Evolutionary conservation across 495 filamentous ascomycete genomes (phyloP), one percentile per base, ranked within the genome.

Genomic region (Penicillium silybi): DNA sequence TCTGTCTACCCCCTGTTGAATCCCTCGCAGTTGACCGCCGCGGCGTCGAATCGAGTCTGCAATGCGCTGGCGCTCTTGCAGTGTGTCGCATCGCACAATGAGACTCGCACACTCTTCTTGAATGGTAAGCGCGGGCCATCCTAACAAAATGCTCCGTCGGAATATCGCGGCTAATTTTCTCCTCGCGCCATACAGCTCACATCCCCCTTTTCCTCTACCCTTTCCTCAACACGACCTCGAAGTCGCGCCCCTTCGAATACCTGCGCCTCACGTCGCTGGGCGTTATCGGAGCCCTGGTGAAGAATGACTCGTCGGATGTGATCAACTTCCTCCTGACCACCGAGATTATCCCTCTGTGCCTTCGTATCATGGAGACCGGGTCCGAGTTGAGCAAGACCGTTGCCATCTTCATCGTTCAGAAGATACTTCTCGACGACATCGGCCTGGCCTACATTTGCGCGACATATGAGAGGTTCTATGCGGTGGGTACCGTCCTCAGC

Each of bases 401-500:
- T 8, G 93, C 93, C 32, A 99, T 99, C 55, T 99, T 99, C 75
- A 99, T 99, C 62, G 93, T 99, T n/a, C 93, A 99, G 74, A 99
- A 99, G 73, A 99, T 99, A 29, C 74, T 99, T 35, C 79, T 99
- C 4, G 93, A 99, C 64, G 93, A 99, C 58, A 89, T 93, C 65
- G 93, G 93, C n/a, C 78, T 99, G 52, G 90, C 88, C 35, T 99
- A 99, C 67, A 99, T 99, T 51, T 99, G 93, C 69, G 92, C 95
- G 49, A 99, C 93, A 6, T 99, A 99, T 65, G 93, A 99, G 74
- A 80, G 93, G n/a, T 99, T 99, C 73, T 97, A 99, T 56, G 93
- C 93, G 2, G 93, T 99, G 8, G 93, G 93, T 10, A 99, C 93
- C 1, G 93, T 99, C 23, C 77, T 99, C 42, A 96, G 90, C 73